Evolutionary conservation across 768 basidiomycete species (phyloP).

Genomic region (Lentinula sp.): DNA sequence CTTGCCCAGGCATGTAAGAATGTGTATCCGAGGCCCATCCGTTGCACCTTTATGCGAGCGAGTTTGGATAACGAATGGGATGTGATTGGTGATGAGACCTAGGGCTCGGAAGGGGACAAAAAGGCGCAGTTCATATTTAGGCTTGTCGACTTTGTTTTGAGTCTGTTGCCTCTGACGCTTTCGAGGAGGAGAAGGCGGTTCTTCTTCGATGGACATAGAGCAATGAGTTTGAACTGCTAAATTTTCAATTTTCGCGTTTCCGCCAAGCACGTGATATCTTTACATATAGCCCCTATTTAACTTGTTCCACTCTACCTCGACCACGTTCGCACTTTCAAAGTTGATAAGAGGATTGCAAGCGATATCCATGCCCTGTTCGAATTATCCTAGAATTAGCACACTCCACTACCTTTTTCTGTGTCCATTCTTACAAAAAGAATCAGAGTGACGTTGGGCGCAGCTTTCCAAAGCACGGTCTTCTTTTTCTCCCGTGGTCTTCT

Average conservation of each 20-base stretch:
- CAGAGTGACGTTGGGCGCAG: not conserved
- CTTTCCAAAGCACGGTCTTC: not conserved
- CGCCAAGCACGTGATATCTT: not conserved
- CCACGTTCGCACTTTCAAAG: no score
- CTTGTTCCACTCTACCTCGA: no score
- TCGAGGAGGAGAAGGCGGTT: constrained; percentile 35
- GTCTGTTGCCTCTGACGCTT: constrained; percentile 40
- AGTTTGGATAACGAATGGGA: constrained; percentile 85
- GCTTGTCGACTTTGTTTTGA: constrained; percentile 12
- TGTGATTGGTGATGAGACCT: constrained; percentile 88
- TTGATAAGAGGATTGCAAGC: no score
- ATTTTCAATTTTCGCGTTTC: not conserved
- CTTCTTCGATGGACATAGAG: not conserved
- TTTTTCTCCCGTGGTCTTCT: not conserved
- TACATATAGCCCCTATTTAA: no score
- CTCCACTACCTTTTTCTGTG: no score
- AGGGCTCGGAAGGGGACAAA: constrained; percentile 95
- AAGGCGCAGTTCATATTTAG: constrained; percentile 39
- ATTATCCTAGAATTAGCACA: no score
- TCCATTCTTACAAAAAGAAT: no score
- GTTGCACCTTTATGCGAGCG: constrained; percentile 80
- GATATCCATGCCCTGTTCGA: no score
- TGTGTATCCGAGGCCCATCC: constrained; percentile 74
- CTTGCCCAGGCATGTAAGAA: constrained; percentile 82
- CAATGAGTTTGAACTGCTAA: not conserved